Base-by-base conservation (phyloP, 805 yeast genomes). In the Barnettozyma sp. region DNA sequence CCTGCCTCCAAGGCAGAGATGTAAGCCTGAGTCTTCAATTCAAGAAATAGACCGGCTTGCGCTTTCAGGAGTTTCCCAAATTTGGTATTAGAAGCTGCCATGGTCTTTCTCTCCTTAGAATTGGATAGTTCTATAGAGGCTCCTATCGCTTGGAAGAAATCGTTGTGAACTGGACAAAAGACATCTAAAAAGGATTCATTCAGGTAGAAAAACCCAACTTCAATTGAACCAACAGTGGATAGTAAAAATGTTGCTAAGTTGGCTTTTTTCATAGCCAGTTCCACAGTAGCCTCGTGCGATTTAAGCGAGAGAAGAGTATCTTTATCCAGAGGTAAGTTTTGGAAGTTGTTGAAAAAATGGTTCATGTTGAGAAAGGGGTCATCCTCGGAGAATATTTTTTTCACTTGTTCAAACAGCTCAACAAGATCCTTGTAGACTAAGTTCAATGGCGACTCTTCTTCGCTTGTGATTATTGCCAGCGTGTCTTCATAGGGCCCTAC, bases 1-100 rank as follows among this genome's bases (percentile, higher is more conserved):
- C 65, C 66, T 1, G 78, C 68, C 50, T 81, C 84, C 41, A 88
- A 58, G 0, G 94, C 95, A 1, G 96, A 80, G 15, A 92, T 87
- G 53, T 77, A 92, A 0, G 96, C 95, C 58, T 92, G 98, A 0
- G 98, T 92, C 56, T 92, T 92, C 54, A 92, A 68, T 47, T 92
- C 97, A 26, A 92, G 65, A 47, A 70, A 86, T 34, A 92, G 60
- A 10, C 74, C 76, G 0, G 92, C 87, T 48, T 85, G 96, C 8
- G 82, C 74, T 55, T 87, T 87, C 40, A 86, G 62, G 27, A 92
- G 63, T 47, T 78, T 73, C 5, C 86, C 67, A 18, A 90, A 49
- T 94, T 85, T 54, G 4, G 30, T 11, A 17, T 13, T 26, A 20
- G 20, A 20, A 12, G 30, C 7, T 2, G 22, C n/a, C n/a, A n/a